phyloP scores from a whole-genome alignment of 805 yeast genomes.

The Hanseniaspora guilliermondii region DNA sequence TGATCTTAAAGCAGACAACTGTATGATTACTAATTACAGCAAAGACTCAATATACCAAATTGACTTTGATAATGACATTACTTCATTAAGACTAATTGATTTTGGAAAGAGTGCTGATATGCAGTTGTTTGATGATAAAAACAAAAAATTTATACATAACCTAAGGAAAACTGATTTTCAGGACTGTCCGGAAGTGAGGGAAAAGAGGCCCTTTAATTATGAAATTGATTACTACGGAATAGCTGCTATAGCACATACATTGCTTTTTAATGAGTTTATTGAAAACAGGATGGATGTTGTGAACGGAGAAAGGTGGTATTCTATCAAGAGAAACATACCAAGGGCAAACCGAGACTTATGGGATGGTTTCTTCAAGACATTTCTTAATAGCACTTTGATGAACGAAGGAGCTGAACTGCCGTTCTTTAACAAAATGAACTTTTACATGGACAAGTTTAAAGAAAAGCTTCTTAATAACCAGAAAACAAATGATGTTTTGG shows the following conservation, averaged over 20 bases:
- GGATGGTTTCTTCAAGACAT: conserved; percentile 48
- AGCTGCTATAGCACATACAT: conserved; percentile 59
- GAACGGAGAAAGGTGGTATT: conserved; percentile 27
- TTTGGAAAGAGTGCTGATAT: conserved; percentile 73
- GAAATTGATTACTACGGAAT: conserved; percentile 77
- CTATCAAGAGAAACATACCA: conserved; percentile 67
- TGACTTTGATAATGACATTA: background rate
- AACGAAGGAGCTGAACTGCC: conserved; percentile 29
- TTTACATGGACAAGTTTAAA: background rate
- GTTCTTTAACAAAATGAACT: conserved; percentile 22
- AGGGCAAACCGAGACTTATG: conserved; percentile 38
- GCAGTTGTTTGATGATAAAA: conserved; percentile 35
- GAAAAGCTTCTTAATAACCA: background rate
- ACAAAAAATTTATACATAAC: conserved; percentile 43
- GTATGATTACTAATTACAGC: conserved; percentile 43
- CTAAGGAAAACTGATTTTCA: conserved; percentile 48
- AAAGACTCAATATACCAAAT: conserved; percentile 25
- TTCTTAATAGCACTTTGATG: conserved; percentile 45
- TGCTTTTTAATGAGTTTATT: conserved; percentile 60
- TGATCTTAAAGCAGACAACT: conserved; percentile 74
- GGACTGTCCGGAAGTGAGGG: conserved; percentile 61
- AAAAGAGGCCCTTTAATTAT: conserved; percentile 53
- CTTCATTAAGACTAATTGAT: conserved; percentile 40
- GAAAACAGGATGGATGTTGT: conserved; percentile 28
- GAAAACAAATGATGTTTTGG: background rate